Evolutionary conservation across 768 basidiomycete species (phyloP), one percentile per base, ranked within the genome.

Genomic region (Astraeus odoratus): DNA sequence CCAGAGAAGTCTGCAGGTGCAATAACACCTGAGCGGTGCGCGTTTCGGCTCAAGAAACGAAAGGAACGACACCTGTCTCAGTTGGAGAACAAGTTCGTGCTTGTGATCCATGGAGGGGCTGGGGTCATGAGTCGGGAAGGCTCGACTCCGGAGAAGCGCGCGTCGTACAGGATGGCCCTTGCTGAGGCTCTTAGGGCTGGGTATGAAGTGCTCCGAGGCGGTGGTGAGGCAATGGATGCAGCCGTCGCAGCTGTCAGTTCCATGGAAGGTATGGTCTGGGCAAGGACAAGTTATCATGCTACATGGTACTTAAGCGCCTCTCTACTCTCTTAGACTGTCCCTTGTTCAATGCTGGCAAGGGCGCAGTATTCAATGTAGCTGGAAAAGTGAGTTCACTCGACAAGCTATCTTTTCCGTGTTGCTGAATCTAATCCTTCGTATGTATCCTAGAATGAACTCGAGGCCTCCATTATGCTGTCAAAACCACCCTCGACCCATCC

Each of bases 221-320:
- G 83, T 13, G 88, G 87, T 0, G 85, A 87, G 57, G 87, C 88
- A 4, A 80, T 92, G 74, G 86, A 91, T 58, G 87, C 89, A 15
- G 78, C 73, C 4, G 80, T 84, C 3, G 81, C 85, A 8, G 86
- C 88, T 0, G 88, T 88, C 7, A 67, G 76, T 0, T 61, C 70
- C 13, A 67, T 92, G 74, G 88, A 91, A 75, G 82, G 86, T 81
- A 33, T 24, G 65, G 51, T 29, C 2, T 27, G n/a, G n/a, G n/a
- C n/a, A n/a, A n/a, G n/a, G n/a, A n/a, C n/a, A n/a, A n/a, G n/a
- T n/a, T n/a, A n/a, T n/a, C n/a, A n/a, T n/a, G n/a, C n/a, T n/a
- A n/a, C n/a, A n/a, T 40, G 7, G 27, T 12, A 20, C 30, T 26
- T 20, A 18, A 6, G 4, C 30, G 22, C 26, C 9, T 5, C 20